Percentiles rank a stretch among this genome's conserved stretches.
Conservation (phyloP, 495 filamentous ascomycete species). For the Penicillium coprophilum region DNA sequence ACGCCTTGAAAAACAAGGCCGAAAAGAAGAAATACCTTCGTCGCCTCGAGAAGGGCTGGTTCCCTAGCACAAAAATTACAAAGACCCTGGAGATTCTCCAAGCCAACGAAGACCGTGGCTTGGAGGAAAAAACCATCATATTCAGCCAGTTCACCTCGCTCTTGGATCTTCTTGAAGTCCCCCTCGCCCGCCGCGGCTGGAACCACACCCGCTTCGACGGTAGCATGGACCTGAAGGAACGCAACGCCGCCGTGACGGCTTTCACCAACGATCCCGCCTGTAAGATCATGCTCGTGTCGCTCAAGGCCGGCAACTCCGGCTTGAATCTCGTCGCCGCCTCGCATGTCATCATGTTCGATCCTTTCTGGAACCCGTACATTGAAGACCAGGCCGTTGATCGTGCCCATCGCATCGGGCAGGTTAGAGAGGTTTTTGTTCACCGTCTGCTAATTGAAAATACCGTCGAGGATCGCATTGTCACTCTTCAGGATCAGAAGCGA, state of each 20-base stretch:
- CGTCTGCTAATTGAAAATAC: slow-evolving; percentile 74
- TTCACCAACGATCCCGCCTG: slow-evolving; percentile 67
- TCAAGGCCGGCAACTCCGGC: slow-evolving; percentile 89
- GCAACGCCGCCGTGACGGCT: slow-evolving; percentile 68
- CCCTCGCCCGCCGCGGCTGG: slow-evolving; percentile 63
- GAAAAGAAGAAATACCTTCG: slow-evolving; percentile 57
- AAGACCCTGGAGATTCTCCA: slow-evolving; percentile 70
- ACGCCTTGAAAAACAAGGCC: slow-evolving; percentile 54
- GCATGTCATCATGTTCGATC: slow-evolving; percentile 88
- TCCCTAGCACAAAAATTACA: slow-evolving; percentile 75
- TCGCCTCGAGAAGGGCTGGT: slow-evolving; percentile 63
- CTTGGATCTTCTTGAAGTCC: slow-evolving; percentile 90
- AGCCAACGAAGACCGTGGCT: slow-evolving; percentile 44
- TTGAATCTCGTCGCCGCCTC: slow-evolving; percentile 86
- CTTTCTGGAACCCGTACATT: slow-evolving; percentile 95
- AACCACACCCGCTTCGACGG: slow-evolving; percentile 82
- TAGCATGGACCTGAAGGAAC: slow-evolving; percentile 66
- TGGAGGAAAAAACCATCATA: slow-evolving; percentile 78
- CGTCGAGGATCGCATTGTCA: slow-evolving; percentile 87
- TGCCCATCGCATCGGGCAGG: slow-evolving; percentile 87
- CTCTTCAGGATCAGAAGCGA: slow-evolving; percentile 81
- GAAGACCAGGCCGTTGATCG: slow-evolving; percentile 95
- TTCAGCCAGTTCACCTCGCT: slow-evolving; percentile 92
- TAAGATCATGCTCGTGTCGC: slow-evolving; percentile 80
- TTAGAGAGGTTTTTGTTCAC: slow-evolving; percentile 71